Percentiles rank a stretch among this genome's conserved stretches.
Conservation (phyloP, 805 yeast genomes). For the Soucietia sequanensis region DNA sequence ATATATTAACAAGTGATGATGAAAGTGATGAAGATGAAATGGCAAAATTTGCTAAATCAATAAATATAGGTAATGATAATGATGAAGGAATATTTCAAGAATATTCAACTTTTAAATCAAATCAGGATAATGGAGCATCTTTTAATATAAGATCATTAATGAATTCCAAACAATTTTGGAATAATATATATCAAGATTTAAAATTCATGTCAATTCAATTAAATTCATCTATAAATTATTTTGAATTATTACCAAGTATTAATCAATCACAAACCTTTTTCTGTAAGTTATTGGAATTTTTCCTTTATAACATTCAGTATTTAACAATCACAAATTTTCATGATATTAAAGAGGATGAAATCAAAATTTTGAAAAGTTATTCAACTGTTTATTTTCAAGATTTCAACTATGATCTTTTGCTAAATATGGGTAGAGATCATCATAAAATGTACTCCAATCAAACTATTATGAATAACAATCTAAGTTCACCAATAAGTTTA, state of each 20-base stretch:
- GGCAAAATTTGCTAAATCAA: not conserved
- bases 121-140: not conserved
- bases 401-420: slow-evolving; percentile 19
- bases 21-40: slow-evolving; percentile 1
- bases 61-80: not conserved
- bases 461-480: slow-evolving; percentile 5
- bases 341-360: slow-evolving; percentile 2
- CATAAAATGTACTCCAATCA: slow-evolving; percentile 13
- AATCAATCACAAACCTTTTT: slow-evolving; percentile 16
- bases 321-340: slow-evolving; percentile 7
- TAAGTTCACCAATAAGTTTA: slow-evolving; percentile 1
- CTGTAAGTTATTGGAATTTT: slow-evolving; percentile 21
- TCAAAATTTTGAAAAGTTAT: slow-evolving; percentile 5
- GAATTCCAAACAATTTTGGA: slow-evolving; percentile 24
- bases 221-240: slow-evolving; percentile 11
- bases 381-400: slow-evolving; percentile 21
- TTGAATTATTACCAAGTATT: slow-evolving; percentile 18
- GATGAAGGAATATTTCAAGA: slow-evolving; percentile 1
- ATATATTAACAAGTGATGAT: not conserved
- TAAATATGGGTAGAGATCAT: slow-evolving; percentile 14
- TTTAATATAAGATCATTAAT: slow-evolving; percentile 3
- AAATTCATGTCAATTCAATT: slow-evolving; percentile 17
- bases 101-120: slow-evolving; percentile 1
- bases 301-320: slow-evolving; percentile 15
- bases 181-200: slow-evolving; percentile 29